Conservation (phyloP, 345 rosid species). For the Brassica juncea region DNA sequence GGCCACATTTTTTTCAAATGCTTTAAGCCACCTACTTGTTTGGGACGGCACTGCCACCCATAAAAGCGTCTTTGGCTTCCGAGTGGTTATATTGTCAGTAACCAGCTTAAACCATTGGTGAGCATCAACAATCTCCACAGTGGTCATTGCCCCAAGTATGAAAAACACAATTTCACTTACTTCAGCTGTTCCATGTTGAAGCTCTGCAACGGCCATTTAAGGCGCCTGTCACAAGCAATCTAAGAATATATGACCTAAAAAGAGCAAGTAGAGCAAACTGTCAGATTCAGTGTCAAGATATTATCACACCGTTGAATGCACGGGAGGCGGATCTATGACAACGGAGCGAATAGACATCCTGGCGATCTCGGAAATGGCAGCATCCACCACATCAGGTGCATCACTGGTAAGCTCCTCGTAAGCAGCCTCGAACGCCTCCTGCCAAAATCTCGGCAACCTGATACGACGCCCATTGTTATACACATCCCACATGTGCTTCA, state of each 20-base stretch:
- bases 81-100: conserved; percentile 91
- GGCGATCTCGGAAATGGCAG: conserved; percentile 69
- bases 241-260: background rate
- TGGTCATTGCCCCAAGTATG: conserved; percentile 98
- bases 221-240: conserved; percentile 67
- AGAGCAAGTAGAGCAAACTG: no score
- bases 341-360: conserved; percentile 74
- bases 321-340: conserved; percentile 60
- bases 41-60: conserved; percentile 54
- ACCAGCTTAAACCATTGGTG: conserved; percentile 99
- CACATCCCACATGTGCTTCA: conserved; percentile 88
- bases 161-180: conserved; percentile 94
- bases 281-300: background rate
- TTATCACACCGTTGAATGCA: conserved; percentile 58
- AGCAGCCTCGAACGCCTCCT: conserved; percentile 79
- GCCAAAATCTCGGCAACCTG: conserved; percentile 77
- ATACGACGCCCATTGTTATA: conserved; percentile 72
- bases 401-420: conserved; percentile 78
- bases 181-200: conserved; percentile 86
- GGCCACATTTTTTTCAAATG: no score
- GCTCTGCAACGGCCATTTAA: conserved; percentile 81
- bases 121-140: conserved; percentile 95
- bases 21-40: no score
- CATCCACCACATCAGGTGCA: conserved; percentile 55
- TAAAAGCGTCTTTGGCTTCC: conserved; percentile 76